Conservation (phyloP, 352 stramenopile species). For the Plasmopara muralis region DNA sequence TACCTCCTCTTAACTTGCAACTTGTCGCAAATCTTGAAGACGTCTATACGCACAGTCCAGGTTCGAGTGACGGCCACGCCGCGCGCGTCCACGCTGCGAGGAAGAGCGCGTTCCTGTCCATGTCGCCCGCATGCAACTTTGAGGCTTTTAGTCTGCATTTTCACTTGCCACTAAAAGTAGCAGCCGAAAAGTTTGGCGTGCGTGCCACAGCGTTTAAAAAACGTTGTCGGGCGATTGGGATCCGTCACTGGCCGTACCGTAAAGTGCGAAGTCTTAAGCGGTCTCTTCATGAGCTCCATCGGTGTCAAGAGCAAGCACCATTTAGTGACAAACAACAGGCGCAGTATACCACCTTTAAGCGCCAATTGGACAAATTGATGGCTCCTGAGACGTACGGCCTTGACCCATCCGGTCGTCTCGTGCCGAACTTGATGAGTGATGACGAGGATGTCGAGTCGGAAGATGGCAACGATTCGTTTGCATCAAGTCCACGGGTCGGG, state of each 20-base stretch:
- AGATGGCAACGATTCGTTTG: conserved; percentile 43
- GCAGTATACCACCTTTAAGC: conserved; percentile 53
- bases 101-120: conserved; percentile 41
- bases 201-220: conserved; percentile 75
- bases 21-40: conserved; percentile 26
- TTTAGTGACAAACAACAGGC: conserved; percentile 62
- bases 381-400: conserved; percentile 62
- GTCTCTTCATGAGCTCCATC: conserved; percentile 52
- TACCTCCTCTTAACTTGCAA: conserved; percentile 28
- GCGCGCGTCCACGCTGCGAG: conserved; percentile 27
- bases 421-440: conserved; percentile 11
- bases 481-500: conserved; percentile 41
- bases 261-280: conserved; percentile 70
- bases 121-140: conserved; percentile 62
- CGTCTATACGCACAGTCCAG: conserved; percentile 31
- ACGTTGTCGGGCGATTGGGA: conserved; percentile 58
- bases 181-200: conserved; percentile 69
- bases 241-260: conserved; percentile 65
- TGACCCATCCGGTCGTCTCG: conserved; percentile 46
- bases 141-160: conserved; percentile 64
- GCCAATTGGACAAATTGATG: conserved; percentile 61
- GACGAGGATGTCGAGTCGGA: conserved; percentile 55
- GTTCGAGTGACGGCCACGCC: conserved; percentile 13
- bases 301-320: conserved; percentile 44
- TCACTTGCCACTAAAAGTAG: conserved; percentile 57